phyloP scores from a whole-genome alignment of 2,329 filamentous ascomycete genomes.

The Nothopassalora personata region DNA sequence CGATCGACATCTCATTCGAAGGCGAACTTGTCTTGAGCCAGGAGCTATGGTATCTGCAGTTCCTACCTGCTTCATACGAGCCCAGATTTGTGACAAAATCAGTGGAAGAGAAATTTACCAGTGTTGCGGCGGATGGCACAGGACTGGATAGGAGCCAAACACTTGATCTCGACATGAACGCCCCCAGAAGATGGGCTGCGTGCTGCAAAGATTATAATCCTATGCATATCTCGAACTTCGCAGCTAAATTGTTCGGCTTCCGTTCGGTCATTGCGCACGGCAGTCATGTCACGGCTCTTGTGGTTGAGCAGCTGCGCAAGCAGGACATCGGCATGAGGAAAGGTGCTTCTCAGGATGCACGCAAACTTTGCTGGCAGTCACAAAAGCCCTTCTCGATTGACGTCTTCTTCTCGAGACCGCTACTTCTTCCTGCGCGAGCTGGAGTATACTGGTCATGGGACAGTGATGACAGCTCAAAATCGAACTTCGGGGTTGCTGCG shows the following conservation, averaged over 20 bases:
- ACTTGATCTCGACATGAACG: conserved; percentile 5
- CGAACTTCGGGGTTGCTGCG: not conserved
- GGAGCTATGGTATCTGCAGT: conserved; percentile 14
- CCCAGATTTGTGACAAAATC: conserved; percentile 1
- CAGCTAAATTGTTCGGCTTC: conserved; percentile 17
- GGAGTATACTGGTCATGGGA: not conserved
- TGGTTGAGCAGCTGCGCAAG: conserved; percentile 4
- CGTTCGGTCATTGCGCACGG: conserved; percentile 16
- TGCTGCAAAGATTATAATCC: conserved; percentile 20
- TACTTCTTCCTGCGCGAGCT: conserved; percentile 5
- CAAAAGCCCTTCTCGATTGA: conserved; percentile 4
- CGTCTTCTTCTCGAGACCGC: conserved; percentile 9
- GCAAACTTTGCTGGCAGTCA: conserved; percentile 3
- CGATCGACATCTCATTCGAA: conserved; percentile 5
- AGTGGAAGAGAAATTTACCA: not conserved
- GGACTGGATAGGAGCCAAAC: not conserved
- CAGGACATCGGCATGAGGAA: not conserved
- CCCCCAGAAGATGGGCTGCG: conserved; percentile 15
- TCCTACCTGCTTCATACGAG: conserved; percentile 3
- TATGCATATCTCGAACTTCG: conserved; percentile 14
- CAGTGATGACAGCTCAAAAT: not conserved
- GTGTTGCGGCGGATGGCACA: not conserved
- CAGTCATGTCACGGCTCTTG: conserved; percentile 17
- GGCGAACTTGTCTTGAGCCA: conserved; percentile 4
- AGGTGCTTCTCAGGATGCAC: not conserved